phyloP scores from a whole-genome alignment of 176 grass and related monocot genomes.

The Luzula sylvatica region DNA sequence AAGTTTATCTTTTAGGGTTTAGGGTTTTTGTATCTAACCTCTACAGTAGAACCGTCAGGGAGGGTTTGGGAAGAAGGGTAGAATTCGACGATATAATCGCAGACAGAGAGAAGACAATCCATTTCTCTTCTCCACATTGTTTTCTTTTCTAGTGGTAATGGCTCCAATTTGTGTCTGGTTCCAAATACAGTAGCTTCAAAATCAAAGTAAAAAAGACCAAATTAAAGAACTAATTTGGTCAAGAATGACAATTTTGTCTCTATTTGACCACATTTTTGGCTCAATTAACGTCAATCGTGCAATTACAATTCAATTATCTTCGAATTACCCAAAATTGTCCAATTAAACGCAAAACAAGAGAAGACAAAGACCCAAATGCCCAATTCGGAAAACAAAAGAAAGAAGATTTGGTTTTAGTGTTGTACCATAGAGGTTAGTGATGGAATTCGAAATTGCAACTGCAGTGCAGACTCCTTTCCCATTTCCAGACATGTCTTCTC shows the following conservation, averaged over 20 bases:
- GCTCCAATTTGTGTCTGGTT: slow-evolving; percentile 71
- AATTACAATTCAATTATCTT: neutral
- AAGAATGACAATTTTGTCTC: too few species aligned
- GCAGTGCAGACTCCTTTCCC: slow-evolving; percentile 93
- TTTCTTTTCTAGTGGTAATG: slow-evolving; percentile 76
- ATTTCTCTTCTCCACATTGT: slow-evolving; percentile 94
- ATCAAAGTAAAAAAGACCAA: neutral
- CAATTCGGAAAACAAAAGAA: neutral
- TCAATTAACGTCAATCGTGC: too few species aligned
- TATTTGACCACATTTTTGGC: too few species aligned
- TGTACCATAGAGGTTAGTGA: slow-evolving; percentile 95
- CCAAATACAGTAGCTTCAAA: slow-evolving; percentile 79
- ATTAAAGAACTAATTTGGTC: too few species aligned
- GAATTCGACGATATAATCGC: slow-evolving; percentile 95
- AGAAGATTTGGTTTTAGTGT: neutral
- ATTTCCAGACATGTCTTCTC: slow-evolving; percentile 94
- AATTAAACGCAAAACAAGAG: too few species aligned
- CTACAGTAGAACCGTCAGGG: slow-evolving; percentile 69
- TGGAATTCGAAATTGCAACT: slow-evolving; percentile 92
- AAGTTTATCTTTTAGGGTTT: neutral
- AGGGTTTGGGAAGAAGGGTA: slow-evolving; percentile 68
- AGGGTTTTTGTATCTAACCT: slow-evolving; percentile 30
- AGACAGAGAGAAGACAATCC: slow-evolving; percentile 90
- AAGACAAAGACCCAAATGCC: neutral
- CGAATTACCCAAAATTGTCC: neutral